Evolutionary conservation across 1,284 basidiomycete species (phyloP).

Genomic region (Fomitopsis palustris): DNA sequence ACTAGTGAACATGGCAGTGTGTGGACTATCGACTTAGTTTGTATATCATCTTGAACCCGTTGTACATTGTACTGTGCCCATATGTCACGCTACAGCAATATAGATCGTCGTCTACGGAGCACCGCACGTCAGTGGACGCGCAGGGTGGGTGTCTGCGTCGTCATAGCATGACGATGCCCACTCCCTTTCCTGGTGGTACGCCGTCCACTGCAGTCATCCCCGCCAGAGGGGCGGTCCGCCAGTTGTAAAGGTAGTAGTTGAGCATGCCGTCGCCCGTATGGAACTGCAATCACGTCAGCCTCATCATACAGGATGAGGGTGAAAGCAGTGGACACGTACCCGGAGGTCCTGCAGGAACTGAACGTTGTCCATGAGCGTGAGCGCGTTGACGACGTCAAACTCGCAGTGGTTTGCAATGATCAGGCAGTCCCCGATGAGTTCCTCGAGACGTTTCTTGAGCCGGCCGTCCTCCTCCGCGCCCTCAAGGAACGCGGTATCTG

Average conservation of each 20-base stretch:
- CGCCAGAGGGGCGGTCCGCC: slow-evolving; percentile 78
- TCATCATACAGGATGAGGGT: neutral
- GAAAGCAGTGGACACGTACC: slow-evolving; percentile 41
- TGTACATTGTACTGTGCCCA: neutral
- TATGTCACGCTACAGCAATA: neutral
- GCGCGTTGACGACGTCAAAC: slow-evolving; percentile 96
- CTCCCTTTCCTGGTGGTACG: slow-evolving; percentile 60
- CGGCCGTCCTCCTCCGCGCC: slow-evolving; percentile 54
- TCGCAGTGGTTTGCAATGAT: slow-evolving; percentile 77
- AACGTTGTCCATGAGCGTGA: slow-evolving; percentile 94
- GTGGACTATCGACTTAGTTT: neutral
- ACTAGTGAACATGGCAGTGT: neutral
- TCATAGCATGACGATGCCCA: slow-evolving; percentile 80
- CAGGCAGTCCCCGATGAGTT: slow-evolving; percentile 76
- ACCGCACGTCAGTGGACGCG: neutral
- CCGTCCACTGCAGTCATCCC: slow-evolving; percentile 54
- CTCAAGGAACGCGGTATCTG: slow-evolving; percentile 58
- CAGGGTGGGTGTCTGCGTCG: no score
- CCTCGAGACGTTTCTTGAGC: slow-evolving; percentile 70
- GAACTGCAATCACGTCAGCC: slow-evolving; percentile 54
- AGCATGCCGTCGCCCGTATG: slow-evolving; percentile 88
- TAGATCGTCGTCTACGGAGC: neutral
- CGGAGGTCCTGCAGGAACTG: slow-evolving; percentile 80
- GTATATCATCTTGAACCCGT: neutral
- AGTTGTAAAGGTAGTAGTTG: slow-evolving; percentile 93